Conservation (phyloP, 441 rosid genomes). For the Erysimum pusillum region DNA sequence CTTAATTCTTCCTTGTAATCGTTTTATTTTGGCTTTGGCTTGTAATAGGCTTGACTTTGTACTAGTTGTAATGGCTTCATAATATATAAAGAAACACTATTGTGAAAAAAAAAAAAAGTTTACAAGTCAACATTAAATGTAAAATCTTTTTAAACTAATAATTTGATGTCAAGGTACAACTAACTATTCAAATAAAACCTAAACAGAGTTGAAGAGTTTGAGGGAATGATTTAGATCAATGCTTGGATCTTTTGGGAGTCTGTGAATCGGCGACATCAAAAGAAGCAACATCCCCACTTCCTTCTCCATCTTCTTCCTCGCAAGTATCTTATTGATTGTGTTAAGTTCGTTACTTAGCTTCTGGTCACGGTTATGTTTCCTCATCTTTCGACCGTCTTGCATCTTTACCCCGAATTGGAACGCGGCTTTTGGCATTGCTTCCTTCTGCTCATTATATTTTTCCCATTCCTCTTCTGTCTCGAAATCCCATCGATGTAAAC, state of each 20-base stretch:
- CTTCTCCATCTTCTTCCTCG: conserved; percentile 88
- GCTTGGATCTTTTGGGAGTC: conserved; percentile 64
- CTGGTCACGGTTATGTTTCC: conserved; percentile 96
- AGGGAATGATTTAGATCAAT: conserved; percentile 1
- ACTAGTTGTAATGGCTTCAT: too few species aligned
- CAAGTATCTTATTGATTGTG: conserved; percentile 86
- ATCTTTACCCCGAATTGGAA: conserved; percentile 98
- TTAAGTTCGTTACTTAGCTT: conserved; percentile 89
- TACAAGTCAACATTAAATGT: too few species aligned
- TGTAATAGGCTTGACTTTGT: too few species aligned
- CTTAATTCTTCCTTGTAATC: too few species aligned
- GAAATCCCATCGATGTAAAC: conserved; percentile 95
- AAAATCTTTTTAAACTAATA: too few species aligned
- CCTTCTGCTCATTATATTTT: conserved; percentile 93
- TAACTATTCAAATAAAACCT: too few species aligned
- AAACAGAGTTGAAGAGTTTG: too few species aligned
- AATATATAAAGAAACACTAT: too few species aligned
- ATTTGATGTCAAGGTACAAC: too few species aligned
- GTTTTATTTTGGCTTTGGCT: too few species aligned
- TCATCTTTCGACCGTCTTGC: conserved; percentile 96
- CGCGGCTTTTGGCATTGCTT: conserved; percentile 99
- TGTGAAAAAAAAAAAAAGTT: too few species aligned
- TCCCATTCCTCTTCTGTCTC: conserved; percentile 99
- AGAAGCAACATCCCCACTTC: conserved; percentile 61
- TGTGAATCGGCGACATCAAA: conserved; percentile 64